Percentiles rank a stretch among this genome's conserved stretches.
These are phyloP conservation scores for Rhododendron griersonianum DNA, from an alignment of 148 eudicot genomes.

Conservation along the genomic window DNA sequence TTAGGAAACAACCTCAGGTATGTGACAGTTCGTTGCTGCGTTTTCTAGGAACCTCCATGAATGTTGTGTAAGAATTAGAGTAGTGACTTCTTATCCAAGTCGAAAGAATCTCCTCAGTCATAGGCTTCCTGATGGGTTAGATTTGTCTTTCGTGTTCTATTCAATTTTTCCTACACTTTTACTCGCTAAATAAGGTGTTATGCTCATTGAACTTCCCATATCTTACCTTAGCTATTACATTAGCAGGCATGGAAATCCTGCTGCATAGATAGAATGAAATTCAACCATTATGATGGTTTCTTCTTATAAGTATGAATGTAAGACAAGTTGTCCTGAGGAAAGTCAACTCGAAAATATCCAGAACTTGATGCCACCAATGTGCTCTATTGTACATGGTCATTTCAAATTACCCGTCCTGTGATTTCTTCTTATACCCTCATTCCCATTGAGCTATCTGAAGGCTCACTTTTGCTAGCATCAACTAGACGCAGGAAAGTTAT, in stretches of 20 bases:
- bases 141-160: background rate
- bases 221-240: background rate
- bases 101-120: background rate
- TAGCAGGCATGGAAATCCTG: background rate
- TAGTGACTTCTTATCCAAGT: background rate
- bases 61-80: background rate
- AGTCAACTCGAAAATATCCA: background rate
- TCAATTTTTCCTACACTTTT: background rate
- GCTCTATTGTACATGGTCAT: background rate
- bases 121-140: background rate
- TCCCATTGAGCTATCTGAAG: background rate
- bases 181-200: background rate
- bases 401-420: background rate
- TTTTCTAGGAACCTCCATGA: background rate
- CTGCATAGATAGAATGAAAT: background rate
- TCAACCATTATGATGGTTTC: background rate
- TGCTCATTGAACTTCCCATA: background rate
- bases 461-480: background rate
- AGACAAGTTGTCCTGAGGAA: background rate
- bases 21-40: background rate
- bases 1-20: slow-evolving; percentile 13
- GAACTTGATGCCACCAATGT: background rate
- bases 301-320: background rate
- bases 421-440: background rate
- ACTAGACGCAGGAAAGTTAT: background rate